Base-by-base conservation (phyloP, 2,329 filamentous ascomycete species). In the Colletotrichum neosansevieriae region DNA sequence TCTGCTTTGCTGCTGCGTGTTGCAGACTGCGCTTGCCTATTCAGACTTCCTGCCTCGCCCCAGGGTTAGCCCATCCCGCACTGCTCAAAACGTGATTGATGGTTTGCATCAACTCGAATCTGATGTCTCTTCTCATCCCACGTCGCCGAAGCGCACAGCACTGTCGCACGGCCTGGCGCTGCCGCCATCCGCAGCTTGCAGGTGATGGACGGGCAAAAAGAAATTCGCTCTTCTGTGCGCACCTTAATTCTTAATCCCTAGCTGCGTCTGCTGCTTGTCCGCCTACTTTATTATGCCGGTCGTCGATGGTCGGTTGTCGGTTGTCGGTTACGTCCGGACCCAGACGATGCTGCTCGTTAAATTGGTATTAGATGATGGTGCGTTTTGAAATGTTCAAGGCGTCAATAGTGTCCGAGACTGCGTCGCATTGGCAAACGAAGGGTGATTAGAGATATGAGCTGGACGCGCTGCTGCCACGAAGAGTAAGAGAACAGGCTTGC, bases 81-180 rank as follows among this genome's bases (percentile, higher is more conserved):
- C 49, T 54, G 36, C 13, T 42, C 47, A 36, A 36, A 49, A 24
- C 24, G 24, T 29, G 36, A 12, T 38, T 38, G 1, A 13, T 38
- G 12, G 2, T 7, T 38, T n/a, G 34, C 51, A 63, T 11, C 50
- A 36, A 57, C 19, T 45, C 19, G 11, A 17, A 29, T 51, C 64
- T 38, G 34, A 12, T 67, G 60, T 58, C 58, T 45, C 54, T 67
- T 62, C 29, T 67, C 63, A 63, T 63, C 63, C 42, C 58, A 57
- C 63, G 42, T 50, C 50, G 63, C 34, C 57, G 42, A 40, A 62
- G 19, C 38, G 34, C 63, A 38, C 42, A 34, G 63, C 50, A 51
- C 59, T 24, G 63, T 57, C n/a, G 58, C 50, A 67, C 58, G 63
- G 29, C 50, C 50, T 54, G 50, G 50, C 36, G 45, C 29, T n/a